Evolutionary conservation across 169 alveolate species (phyloP).

Genomic region (Eimeria sp.): DNA sequence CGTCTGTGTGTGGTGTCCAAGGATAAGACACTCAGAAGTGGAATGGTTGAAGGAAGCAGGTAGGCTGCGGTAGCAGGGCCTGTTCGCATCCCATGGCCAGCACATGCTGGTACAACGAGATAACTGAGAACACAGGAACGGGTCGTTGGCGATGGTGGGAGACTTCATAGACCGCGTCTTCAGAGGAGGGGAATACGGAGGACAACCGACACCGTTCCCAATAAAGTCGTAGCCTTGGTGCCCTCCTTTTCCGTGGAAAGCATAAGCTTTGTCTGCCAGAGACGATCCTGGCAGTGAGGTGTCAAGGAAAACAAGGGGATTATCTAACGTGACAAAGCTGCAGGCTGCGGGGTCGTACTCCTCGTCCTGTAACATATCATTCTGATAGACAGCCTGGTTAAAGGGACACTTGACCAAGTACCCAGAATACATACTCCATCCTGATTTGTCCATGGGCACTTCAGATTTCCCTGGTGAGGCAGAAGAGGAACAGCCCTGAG

Average conservation of each 20-base stretch:
- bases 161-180: constrained; percentile 66
- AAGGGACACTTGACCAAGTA: constrained; percentile 79
- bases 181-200: constrained; percentile 82
- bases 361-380: constrained; percentile 75
- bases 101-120: constrained; percentile 82
- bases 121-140: constrained; percentile 75
- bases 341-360: constrained; percentile 74
- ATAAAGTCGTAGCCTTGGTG: constrained; percentile 77
- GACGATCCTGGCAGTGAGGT: constrained; percentile 27
- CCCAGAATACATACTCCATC: constrained; percentile 83
- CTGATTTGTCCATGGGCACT: constrained; percentile 75
- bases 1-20: constrained; percentile 82
- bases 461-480: constrained; percentile 74
- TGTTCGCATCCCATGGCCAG: constrained; percentile 76
- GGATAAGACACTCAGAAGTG: constrained; percentile 80
- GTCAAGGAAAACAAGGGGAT: constrained; percentile 76
- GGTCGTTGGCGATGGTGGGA: constrained; percentile 55
- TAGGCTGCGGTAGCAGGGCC: constrained; percentile 80
- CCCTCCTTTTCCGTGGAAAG: constrained; percentile 85
- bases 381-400: constrained; percentile 62
- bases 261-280: constrained; percentile 58
- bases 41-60: constrained; percentile 74
- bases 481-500: constrained; percentile 44
- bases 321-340: constrained; percentile 61
- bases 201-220: constrained; percentile 83